Conservation (phyloP, 768 basidiomycete genomes). For the Trametes villosa region DNA sequence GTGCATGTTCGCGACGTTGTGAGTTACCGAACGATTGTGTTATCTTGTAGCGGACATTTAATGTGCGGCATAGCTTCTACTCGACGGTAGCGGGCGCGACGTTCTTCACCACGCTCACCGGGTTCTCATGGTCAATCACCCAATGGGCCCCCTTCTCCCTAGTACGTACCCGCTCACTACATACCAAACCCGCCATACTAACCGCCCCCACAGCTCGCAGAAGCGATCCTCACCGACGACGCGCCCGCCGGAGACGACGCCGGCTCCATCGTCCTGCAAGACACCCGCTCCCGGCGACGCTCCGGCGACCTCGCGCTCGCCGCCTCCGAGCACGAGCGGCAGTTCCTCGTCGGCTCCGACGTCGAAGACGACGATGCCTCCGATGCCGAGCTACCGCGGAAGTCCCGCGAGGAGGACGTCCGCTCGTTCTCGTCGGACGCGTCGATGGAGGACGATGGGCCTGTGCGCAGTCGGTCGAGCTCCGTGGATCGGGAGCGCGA, state of each 20-base stretch:
- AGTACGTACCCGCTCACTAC: constrained; percentile 48
- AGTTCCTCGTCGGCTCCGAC: constrained; percentile 32
- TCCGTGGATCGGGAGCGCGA: neutral
- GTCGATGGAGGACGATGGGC: constrained; percentile 28
- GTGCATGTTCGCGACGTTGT: constrained; percentile 88
- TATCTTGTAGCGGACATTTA: neutral
- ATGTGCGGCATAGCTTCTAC: constrained; percentile 57
- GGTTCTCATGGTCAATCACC: constrained; percentile 91
- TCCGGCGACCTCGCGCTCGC: constrained; percentile 5
- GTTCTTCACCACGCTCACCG: constrained; percentile 73
- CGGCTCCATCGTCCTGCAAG: constrained; percentile 43
- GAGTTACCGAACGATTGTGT: constrained; percentile 39
- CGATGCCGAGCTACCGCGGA: neutral
- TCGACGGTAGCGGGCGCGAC: constrained; percentile 73
- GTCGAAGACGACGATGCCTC: constrained; percentile 33
- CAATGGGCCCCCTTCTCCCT: constrained; percentile 94
- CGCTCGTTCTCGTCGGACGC: constrained; percentile 33
- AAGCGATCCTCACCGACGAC: constrained; percentile 80
- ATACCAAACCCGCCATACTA: neutral
- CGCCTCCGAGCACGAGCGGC: constrained; percentile 35
- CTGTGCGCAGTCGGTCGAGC: neutral
- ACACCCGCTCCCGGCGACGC: constrained; percentile 40
- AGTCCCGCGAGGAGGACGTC: constrained; percentile 31
- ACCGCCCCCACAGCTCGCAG: constrained; percentile 56
- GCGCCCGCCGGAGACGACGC: constrained; percentile 35